These are phyloP conservation scores for Jacaranda mimosifolia DNA, from an alignment of 257 asterid genomes.

Conservation along the genomic window DNA sequence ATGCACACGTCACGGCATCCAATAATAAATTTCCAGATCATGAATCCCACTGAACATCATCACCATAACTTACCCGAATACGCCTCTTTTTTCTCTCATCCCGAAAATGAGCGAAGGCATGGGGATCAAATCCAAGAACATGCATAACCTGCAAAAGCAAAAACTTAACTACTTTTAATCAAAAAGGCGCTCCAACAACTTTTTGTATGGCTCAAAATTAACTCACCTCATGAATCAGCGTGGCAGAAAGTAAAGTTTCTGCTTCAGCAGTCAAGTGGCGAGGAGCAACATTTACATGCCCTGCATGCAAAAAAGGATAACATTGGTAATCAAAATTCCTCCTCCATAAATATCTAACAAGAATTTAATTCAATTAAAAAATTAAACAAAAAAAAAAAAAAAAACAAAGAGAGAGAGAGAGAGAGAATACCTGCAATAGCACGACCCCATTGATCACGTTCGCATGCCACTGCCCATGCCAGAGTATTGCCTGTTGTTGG, in stretches of 20 bases:
- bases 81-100: constrained; percentile 96
- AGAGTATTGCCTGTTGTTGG: constrained; percentile 96
- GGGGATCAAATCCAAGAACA: constrained; percentile 97
- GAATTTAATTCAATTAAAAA: constrained; percentile 25
- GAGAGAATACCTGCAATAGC: constrained; percentile 98
- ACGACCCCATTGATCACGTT: constrained; percentile 99
- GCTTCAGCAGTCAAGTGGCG: constrained; percentile 99
- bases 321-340: constrained; percentile 3
- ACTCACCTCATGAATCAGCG: constrained; percentile 86
- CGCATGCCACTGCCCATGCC: constrained; percentile 99
- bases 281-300: constrained; percentile 99
- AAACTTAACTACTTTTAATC: constrained; percentile 21
- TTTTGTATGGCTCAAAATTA: constrained; percentile 14
- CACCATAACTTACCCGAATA: constrained; percentile 58
- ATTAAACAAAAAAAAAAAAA: neutral
- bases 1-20: neutral
- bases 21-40: constrained; percentile 4
- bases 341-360: constrained; percentile 5
- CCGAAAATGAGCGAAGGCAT: constrained; percentile 94
- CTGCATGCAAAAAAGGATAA: constrained; percentile 49
- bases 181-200: constrained; percentile 23
- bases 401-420: no score
- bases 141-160: constrained; percentile 76
- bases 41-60: neutral
- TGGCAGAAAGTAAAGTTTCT: constrained; percentile 91